Conservation (phyloP, 257 asterid genomes). For the Gardenia jasminoides region DNA sequence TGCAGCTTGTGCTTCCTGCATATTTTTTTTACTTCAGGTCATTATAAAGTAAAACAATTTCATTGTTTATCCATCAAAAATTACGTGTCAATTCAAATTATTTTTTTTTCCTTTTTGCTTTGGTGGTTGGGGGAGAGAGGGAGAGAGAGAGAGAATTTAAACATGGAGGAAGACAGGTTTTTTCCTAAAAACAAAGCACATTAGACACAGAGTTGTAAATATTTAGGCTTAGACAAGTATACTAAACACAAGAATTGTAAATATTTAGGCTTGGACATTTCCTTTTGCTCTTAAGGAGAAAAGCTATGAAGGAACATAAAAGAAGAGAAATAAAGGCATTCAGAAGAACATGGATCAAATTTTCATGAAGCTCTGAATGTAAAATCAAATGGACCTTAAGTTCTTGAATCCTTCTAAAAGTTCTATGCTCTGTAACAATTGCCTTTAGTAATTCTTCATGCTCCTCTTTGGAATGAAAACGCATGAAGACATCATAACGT, state of each 20-base stretch:
- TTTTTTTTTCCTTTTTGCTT: no score
- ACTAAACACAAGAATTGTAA: neutral
- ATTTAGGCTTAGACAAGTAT: no score
- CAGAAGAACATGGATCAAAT: neutral
- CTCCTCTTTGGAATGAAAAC: constrained; percentile 71
- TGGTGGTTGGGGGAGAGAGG: neutral
- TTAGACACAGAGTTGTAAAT: no score
- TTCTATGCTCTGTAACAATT: constrained; percentile 51
- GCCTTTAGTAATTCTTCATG: constrained; percentile 62
- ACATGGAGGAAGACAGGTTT: neutral
- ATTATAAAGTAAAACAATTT: neutral
- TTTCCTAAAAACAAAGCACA: neutral
- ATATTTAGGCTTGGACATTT: neutral
- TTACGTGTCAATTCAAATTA: neutral
- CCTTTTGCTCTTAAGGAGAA: neutral
- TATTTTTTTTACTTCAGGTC: neutral
- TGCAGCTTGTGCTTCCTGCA: constrained; percentile 78
- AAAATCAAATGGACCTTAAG: constrained; percentile 51
- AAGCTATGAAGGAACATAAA: neutral
- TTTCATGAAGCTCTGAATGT: neutral
- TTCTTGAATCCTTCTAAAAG: constrained; percentile 58
- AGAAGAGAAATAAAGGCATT: neutral
- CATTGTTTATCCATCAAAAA: neutral
- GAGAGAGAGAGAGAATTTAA: neutral
- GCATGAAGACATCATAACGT: constrained; percentile 67